phyloP scores from a whole-genome alignment of 129 eudicot genomes.

The Logfia minima region DNA sequence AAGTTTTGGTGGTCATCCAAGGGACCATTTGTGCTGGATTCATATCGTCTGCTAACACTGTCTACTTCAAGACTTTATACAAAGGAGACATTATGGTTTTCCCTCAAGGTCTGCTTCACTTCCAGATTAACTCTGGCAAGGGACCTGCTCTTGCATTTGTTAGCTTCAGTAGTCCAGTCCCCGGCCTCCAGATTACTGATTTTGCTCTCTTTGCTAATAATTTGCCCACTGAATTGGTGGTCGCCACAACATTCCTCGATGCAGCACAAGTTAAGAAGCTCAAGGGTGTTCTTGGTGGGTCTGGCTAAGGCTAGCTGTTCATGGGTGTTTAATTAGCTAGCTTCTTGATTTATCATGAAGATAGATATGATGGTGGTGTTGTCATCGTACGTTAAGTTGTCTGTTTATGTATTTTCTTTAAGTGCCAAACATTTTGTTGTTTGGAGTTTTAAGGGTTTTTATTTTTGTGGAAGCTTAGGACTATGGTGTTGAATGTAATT shows the following conservation, averaged over 20 bases:
- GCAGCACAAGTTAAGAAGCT: constrained; percentile 70
- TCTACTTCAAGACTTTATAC: constrained; percentile 50
- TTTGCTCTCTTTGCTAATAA: constrained; percentile 73
- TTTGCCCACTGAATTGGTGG: constrained; percentile 67
- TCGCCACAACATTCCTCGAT: constrained; percentile 72
- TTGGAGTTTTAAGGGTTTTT: not conserved
- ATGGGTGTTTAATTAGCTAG: not conserved
- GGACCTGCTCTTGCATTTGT: constrained; percentile 47
- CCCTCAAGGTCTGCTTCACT: constrained; percentile 88
- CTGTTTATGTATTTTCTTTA: not conserved
- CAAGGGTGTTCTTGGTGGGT: constrained; percentile 92
- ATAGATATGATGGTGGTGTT: not conserved
- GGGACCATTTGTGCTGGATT: constrained; percentile 89
- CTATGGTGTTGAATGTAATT: constrained; percentile 20
- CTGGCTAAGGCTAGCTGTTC: constrained; percentile 28
- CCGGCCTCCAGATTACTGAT: constrained; percentile 82
- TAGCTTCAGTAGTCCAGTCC: constrained; percentile 68
- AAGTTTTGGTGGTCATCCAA: constrained; percentile 57
- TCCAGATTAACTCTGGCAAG: constrained; percentile 72
- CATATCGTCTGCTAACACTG: constrained; percentile 61
- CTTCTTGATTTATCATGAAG: constrained; percentile 7
- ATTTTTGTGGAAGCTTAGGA: constrained; percentile 31
- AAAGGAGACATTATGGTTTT: constrained; percentile 88
- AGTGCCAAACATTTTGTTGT: constrained; percentile 27
- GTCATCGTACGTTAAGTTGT: constrained; percentile 16